Base-by-base conservation (phyloP, 208 protist species). In the Naegleria lovaniensis region DNA sequence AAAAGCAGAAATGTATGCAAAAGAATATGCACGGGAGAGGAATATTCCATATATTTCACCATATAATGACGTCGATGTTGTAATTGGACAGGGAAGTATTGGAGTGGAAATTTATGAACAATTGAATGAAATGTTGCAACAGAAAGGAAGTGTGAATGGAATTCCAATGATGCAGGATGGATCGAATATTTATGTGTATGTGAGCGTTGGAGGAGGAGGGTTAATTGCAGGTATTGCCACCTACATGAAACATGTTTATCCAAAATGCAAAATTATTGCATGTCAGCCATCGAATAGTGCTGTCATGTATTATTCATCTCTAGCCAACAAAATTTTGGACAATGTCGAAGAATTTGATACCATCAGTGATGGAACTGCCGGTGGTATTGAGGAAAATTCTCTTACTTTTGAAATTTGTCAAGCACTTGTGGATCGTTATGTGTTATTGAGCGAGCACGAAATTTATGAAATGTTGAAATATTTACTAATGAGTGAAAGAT, bases 201-300 rank as follows among this genome's bases (percentile, higher is more conserved):
- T 91, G 16, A 25, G 19, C 16, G 88, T 91, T 41, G 90, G 90
- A 41, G 90, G 90, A 11, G 90, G 90, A 25, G 90, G 90, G 22
- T 86, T 91, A 36, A 90, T 91, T 22, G 0, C 13, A 40, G 90
- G 90, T 25, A 83, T 91, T 25, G 16, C 40, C 19, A 25, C 40
- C 29, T 91, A 91, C n/a, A 19, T 91, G 6, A 91, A 91, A 85
- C 22, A 36, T 51, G 38, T 40, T 19, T 36, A 22, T 15, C 90
- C 90, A 39, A 58, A 75, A 39, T 38, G 9, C 22, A 86, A 40
- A 38, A 33, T 91, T 9, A 36, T 91, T 41, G 88, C 9, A 19
- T 67, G 55, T 67, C 55, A 67, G 19, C 55, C 55, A 67, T 29
- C 11, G 22, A 67, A 67, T 67, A 67, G 55, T 67, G 55, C 55